Evolutionary conservation across 2,329 filamentous ascomycete genomes (phyloP), one percentile per base, ranked within the genome.

Genomic region (Metarhizium anisopliae): DNA sequence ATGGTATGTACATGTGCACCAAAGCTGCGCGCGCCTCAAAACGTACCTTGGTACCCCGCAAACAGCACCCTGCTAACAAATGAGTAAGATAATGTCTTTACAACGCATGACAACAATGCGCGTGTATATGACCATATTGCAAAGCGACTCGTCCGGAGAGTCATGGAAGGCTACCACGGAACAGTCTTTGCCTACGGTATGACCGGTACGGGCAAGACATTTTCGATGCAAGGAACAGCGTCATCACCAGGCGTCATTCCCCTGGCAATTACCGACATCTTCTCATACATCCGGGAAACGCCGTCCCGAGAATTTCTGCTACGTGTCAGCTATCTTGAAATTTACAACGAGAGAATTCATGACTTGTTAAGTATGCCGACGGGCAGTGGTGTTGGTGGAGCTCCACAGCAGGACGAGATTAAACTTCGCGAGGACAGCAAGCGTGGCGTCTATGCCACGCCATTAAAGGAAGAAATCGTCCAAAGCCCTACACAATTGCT

Each of bases 171-270:
- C 47, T 99, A 97, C 69, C 93, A 97, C 66, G 94, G 93, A 57
- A 99, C 94, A 1, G 94, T 99, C 29, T 97, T 99, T 69, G 93
- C 93, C 18, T 99, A 99, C 70, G 94, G 94, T 67, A 97, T 97
- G 92, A 99, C 94, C 4, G 94, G 94, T 59, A 97, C 94, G 0
- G 94, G 94, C 63, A 99, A 99, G 76, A 99, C 94, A 0, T 99
- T 97, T 70, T 97, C 93, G 43, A 99, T 99, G 94, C 94, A 99
- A 75, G 94, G 94, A 63, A 99, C 94, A 11, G 91, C 92, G 50
- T 90, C 89, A 2, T 95, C 91, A 43, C 94, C 94, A 1, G 94
- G 94, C 74, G 94, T 99, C 32, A 99, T 99, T 55, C 94, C 94
- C 6, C 78, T 97, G 43, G 94, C 94, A 43, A 97, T 99, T 64